These are phyloP conservation scores for Botrytis cinerea DNA, from an alignment of 2,329 filamentous ascomycete genomes.

Conservation along the genomic window DNA sequence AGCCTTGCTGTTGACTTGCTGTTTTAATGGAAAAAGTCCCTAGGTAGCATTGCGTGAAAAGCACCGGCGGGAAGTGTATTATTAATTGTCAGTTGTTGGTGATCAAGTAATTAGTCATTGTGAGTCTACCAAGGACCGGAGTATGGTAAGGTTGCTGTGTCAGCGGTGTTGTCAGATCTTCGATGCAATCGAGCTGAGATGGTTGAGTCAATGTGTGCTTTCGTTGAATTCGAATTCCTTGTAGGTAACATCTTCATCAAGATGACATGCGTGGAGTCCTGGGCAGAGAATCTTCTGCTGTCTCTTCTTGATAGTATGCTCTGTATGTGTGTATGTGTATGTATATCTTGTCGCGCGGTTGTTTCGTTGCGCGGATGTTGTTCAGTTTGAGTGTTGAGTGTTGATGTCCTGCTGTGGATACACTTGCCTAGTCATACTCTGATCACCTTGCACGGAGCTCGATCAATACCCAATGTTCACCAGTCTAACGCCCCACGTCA, in stretches of 20 bases:
- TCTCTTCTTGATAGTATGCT: background rate
- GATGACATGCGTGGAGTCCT: background rate
- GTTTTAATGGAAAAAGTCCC: background rate
- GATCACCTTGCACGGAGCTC: background rate
- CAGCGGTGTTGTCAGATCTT: background rate
- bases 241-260: background rate
- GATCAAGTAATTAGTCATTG: background rate
- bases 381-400: background rate
- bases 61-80: background rate
- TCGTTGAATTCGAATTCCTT: background rate
- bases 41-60: no score
- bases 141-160: background rate
- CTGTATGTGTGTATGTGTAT: background rate
- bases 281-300: background rate
- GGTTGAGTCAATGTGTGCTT: background rate
- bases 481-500: background rate
- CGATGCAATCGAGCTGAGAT: background rate
- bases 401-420: background rate
- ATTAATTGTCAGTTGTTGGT: background rate
- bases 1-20: slow-evolving; percentile 8
- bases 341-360: slow-evolving; percentile 10
- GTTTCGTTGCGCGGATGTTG: slow-evolving; percentile 4
- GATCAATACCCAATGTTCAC: background rate
- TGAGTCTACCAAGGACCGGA: background rate
- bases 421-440: background rate